Evolutionary conservation across 352 stramenopile genomes (phyloP), one percentile per base, ranked within the genome.

Genomic region (Globisporangium ultimum): DNA sequence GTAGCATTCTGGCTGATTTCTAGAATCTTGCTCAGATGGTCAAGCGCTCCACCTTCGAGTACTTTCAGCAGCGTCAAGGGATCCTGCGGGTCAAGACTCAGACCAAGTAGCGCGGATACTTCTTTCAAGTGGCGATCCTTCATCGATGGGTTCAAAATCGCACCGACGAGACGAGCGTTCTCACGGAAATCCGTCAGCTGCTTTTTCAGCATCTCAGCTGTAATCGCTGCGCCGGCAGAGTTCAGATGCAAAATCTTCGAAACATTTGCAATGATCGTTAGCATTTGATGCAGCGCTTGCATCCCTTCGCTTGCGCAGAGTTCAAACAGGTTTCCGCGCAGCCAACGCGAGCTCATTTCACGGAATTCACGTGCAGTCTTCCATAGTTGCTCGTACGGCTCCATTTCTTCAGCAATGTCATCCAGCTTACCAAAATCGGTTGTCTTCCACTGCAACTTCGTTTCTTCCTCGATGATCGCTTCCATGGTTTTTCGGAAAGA

Each of bases 361-460:
- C 83, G 82, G 58, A 92, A 92, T 47, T 92, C 76, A 36, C 82
- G 69, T 5, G 77, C 73, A 0, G 75, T 91, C 22, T 72, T 77
- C 84, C 84, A 93, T 15, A 93, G 60, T 22, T 89, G 72, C 12
- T 93, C 81, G 54, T 90, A 92, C 2, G 84, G 82, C 18, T 84
- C 76, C 65, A 92, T 80, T 15, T 80, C 80, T 52, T 90, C 76
- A 0, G 76, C 77, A 20, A 93, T 88, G 32, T 88, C 80, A 42
- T 92, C 84, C 3, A 93, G 63, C 45, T 84, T 86, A 53, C 75
- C 66, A 36, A 91, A 91, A 24, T 92, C 82, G 0, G 74, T 91
- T 3, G 69, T 56, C 17, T 88, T 83, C 84, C 80, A 93, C 34
- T 86, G 66, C 2, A 91, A 52, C 48, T 87, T 89, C 2, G 58